phyloP scores from a whole-genome alignment of 495 filamentous ascomycete species.

The Rusavskia elegans region DNA sequence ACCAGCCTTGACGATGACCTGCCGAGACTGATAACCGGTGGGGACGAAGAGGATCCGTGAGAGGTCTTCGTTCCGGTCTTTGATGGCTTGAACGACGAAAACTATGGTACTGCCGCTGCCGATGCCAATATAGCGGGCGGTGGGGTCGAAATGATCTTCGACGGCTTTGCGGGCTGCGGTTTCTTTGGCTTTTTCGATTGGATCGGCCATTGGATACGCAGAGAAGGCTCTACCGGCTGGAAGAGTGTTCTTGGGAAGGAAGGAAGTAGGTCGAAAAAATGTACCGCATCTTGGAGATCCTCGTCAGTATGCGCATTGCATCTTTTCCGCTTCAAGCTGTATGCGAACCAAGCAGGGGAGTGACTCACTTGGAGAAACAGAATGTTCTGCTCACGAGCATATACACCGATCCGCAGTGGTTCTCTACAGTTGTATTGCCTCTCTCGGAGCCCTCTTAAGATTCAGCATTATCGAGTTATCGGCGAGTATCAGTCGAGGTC shows the following conservation, averaged over 20 bases:
- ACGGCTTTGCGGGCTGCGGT: constrained; percentile 74
- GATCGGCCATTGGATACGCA: constrained; percentile 12
- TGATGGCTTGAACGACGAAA: constrained; percentile 92
- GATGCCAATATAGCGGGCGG: constrained; percentile 70
- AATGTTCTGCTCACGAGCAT: not conserved
- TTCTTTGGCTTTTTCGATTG: constrained; percentile 68
- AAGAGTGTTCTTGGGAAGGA: constrained; percentile 3
- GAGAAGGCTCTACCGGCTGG: constrained; percentile 6
- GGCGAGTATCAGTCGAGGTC: too few species aligned
- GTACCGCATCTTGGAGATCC: not conserved
- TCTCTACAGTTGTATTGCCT: too few species aligned
- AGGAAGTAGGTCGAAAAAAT: not conserved
- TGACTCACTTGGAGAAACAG: not conserved
- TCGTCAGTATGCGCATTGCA: not conserved
- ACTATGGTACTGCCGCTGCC: constrained; percentile 87
- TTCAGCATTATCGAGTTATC: too few species aligned
- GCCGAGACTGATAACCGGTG: constrained; percentile 75
- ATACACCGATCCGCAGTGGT: too few species aligned
- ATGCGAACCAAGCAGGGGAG: not conserved
- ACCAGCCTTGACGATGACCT: constrained; percentile 58
- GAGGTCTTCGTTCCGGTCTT: constrained; percentile 41
- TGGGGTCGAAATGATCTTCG: constrained; percentile 59
- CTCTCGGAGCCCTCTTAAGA: too few species aligned
- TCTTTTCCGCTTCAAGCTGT: not conserved
- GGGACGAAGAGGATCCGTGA: constrained; percentile 67